Conservation (phyloP, 768 basidiomycete genomes). For the Naganishia randhawae region DNA sequence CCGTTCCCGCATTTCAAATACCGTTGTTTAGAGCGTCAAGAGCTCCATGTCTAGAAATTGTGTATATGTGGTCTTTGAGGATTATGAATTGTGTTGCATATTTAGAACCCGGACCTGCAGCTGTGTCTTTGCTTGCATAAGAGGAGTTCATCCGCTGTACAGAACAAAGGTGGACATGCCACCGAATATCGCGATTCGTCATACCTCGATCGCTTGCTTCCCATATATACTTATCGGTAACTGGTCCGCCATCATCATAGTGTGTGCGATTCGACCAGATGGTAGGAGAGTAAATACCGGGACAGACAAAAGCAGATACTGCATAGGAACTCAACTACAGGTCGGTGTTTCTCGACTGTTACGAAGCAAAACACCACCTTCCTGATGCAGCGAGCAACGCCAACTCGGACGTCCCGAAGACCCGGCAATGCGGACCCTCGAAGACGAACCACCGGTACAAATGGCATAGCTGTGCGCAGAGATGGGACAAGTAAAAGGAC, state of each 20-base stretch:
- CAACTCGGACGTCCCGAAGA: constrained; percentile 10
- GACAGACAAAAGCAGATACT: too few relatives aligned
- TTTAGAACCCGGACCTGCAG: too few relatives aligned
- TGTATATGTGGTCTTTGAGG: too few relatives aligned
- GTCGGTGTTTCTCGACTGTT: background rate
- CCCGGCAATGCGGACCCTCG: background rate
- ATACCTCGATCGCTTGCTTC: background rate
- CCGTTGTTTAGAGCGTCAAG: background rate
- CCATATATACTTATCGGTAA: background rate
- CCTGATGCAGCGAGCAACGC: background rate
- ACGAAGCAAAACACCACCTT: background rate
- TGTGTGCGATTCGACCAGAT: background rate
- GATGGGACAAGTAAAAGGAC: background rate
- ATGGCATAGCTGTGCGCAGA: background rate
- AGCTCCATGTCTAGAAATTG: too few relatives aligned
- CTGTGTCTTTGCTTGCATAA: too few relatives aligned
- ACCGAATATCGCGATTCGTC: too few relatives aligned
- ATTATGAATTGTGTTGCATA: too few relatives aligned
- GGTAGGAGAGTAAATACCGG: too few relatives aligned
- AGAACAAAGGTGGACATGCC: too few relatives aligned
- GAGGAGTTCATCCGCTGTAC: too few relatives aligned
- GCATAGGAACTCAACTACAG: background rate
- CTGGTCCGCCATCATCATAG: background rate
- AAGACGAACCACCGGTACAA: background rate
- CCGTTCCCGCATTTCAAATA: background rate